Percentiles rank a stretch among this genome's conserved stretches.
Evolutionary conservation across 2,329 filamentous ascomycete species (phyloP).

Genomic region (Penicillium sp.): DNA sequence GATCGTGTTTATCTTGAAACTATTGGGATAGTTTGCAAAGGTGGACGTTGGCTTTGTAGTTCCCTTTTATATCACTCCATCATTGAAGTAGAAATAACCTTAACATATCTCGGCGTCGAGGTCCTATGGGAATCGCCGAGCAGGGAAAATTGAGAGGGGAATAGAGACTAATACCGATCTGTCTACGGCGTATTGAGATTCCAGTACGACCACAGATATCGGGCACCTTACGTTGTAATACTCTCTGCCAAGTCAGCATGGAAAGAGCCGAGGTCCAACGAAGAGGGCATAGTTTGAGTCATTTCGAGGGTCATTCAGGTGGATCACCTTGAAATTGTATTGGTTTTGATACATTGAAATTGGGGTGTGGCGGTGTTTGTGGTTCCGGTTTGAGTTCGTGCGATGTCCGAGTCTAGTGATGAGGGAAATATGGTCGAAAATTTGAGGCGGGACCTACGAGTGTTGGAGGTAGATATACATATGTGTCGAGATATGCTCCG

Average conservation of each 20-base stretch:
- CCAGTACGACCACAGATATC: not conserved
- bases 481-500: not conserved
- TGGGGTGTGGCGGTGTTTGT: slow-evolving; percentile 2
- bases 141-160: not conserved
- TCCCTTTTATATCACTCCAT: not conserved
- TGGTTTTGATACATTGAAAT: slow-evolving; percentile 10
- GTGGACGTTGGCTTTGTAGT: not conserved
- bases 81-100: slow-evolving; percentile 18
- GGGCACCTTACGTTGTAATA: not conserved
- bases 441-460: not conserved
- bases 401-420: not conserved
- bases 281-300: slow-evolving; percentile 26
- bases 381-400: slow-evolving; percentile 30
- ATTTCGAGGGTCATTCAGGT: slow-evolving; percentile 21
- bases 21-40: not conserved
- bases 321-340: slow-evolving; percentile 12
- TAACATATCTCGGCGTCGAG: slow-evolving; percentile 16
- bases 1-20: not conserved
- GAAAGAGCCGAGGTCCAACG: slow-evolving; percentile 34
- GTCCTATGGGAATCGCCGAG: slow-evolving; percentile 21
- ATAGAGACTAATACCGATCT: not conserved
- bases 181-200: not conserved
- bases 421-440: not conserved
- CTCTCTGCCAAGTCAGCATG: slow-evolving; percentile 13
- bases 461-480: no score